A percentile compares a stretch with the other conserved stretches of the same genome.
Evolutionary conservation across 441 rosid species (phyloP).

Genomic region (Capsella rubella): DNA sequence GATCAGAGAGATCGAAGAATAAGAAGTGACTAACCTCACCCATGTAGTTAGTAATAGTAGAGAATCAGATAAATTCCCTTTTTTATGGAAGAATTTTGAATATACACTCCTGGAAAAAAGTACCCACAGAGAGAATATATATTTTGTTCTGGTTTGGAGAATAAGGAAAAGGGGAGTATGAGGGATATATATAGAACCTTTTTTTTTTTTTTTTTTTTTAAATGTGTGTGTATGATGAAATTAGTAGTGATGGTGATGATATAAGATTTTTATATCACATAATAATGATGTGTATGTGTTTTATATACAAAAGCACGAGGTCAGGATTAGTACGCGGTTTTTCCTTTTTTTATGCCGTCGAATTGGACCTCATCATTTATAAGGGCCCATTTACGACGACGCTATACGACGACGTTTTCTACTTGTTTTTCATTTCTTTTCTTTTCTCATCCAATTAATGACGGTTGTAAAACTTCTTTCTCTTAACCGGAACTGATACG

Average conservation of each 20-base stretch:
- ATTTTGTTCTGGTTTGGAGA: conserved; percentile 41
- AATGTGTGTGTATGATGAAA: neutral
- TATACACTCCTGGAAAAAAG: conserved; percentile 11
- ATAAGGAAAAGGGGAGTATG: conserved; percentile 25
- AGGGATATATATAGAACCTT: conserved; percentile 53
- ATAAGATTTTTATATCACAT: conserved; percentile 8
- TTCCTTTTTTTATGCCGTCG: conserved; percentile 27
- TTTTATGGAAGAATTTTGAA: conserved; percentile 24
- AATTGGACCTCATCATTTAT: conserved; percentile 39
- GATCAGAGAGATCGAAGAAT: neutral
- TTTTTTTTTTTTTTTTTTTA: neutral
- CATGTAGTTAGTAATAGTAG: conserved; percentile 46
- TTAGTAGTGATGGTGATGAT: conserved; percentile 19
- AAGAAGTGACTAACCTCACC: conserved; percentile 66
- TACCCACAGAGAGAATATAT: neutral
- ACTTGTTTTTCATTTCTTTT: neutral
- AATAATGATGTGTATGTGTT: too few relatives aligned
- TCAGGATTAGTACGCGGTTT: conserved; percentile 37
- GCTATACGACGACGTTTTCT: conserved; percentile 26
- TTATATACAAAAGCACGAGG: conserved; percentile 10
- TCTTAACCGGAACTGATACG: neutral
- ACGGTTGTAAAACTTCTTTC: neutral
- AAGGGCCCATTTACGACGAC: conserved; percentile 30
- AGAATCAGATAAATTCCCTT: conserved; percentile 13
- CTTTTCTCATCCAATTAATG: neutral